Conservation (phyloP, 2,329 filamentous ascomycete species). For the Pleoardoris graminearum region DNA sequence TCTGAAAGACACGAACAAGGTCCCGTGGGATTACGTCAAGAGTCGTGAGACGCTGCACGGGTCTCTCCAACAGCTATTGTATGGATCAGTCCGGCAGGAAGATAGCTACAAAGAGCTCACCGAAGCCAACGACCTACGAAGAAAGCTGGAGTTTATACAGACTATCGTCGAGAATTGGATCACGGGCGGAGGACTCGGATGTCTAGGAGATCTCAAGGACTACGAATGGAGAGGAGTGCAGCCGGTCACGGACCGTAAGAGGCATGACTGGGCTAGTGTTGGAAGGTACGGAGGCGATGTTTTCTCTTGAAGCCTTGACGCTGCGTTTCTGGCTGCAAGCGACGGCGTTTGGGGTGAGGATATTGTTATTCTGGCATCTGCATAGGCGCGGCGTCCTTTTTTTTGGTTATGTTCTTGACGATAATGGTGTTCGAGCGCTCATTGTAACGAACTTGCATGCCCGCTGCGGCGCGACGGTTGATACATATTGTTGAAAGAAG, state of each 20-base stretch:
- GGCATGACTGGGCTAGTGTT: conserved; percentile 54
- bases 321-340: conserved; percentile 21
- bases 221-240: conserved; percentile 51
- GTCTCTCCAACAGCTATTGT: conserved; percentile 72
- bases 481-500: neutral
- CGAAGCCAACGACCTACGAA: conserved; percentile 71
- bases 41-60: conserved; percentile 72
- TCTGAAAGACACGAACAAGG: conserved; percentile 63
- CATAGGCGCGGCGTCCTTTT: conserved; percentile 37
- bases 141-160: conserved; percentile 74
- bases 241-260: conserved; percentile 47
- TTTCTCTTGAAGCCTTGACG: conserved; percentile 26
- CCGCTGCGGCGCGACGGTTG: conserved; percentile 13
- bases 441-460: conserved; percentile 24
- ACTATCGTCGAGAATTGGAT: conserved; percentile 73
- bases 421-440: conserved; percentile 28
- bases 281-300: conserved; percentile 54
- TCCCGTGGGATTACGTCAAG: conserved; percentile 68
- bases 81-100: conserved; percentile 55
- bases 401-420: conserved; percentile 16
- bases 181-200: conserved; percentile 67
- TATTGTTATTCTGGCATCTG: conserved; percentile 33
- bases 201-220: conserved; percentile 40
- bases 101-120: conserved; percentile 61
- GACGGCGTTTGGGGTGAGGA: conserved; percentile 33